A percentile compares a stretch with the other conserved stretches of the same genome.
Evolutionary conservation across 2,329 filamentous ascomycete genomes (phyloP).

Genomic region (Elsinoe necatrix): DNA sequence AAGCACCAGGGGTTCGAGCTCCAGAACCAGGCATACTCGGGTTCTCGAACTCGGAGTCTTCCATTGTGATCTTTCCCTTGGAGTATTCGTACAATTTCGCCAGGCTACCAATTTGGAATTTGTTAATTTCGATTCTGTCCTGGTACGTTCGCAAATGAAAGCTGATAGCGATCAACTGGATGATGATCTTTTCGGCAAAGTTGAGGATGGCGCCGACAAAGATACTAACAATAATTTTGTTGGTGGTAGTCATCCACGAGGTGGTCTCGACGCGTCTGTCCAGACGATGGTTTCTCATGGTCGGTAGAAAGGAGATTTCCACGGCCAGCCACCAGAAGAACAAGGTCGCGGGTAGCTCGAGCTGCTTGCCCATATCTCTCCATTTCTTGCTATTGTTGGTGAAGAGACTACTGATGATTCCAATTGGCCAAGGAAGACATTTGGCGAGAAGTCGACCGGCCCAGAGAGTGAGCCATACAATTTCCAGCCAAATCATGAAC

Average conservation of each 20-base stretch:
- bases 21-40: slow-evolving; percentile 46
- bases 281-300: slow-evolving; percentile 59
- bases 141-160: slow-evolving; percentile 89
- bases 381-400: slow-evolving; percentile 90
- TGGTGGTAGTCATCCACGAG: slow-evolving; percentile 66
- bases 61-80: slow-evolving; percentile 55
- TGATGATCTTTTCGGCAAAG: slow-evolving; percentile 83
- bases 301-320: slow-evolving; percentile 76
- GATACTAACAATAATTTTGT: slow-evolving; percentile 79
- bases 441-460: slow-evolving; percentile 58
- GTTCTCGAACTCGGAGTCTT: slow-evolving; percentile 70
- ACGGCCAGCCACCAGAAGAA: slow-evolving; percentile 91
- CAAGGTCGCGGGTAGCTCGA: slow-evolving; percentile 75
- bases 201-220: slow-evolving; percentile 75
- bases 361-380: slow-evolving; percentile 75
- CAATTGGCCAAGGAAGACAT: slow-evolving; percentile 53
- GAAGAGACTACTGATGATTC: slow-evolving; percentile 60
- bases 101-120: slow-evolving; percentile 69
- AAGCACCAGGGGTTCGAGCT: slow-evolving; percentile 62
- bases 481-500: slow-evolving; percentile 94
- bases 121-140: slow-evolving; percentile 84
- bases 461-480: slow-evolving; percentile 89
- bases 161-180: slow-evolving; percentile 87
- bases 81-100: slow-evolving; percentile 58
- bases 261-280: slow-evolving; percentile 45